Conservation (phyloP, 352 stramenopile genomes). For the Globisporangium megalacanthum region DNA sequence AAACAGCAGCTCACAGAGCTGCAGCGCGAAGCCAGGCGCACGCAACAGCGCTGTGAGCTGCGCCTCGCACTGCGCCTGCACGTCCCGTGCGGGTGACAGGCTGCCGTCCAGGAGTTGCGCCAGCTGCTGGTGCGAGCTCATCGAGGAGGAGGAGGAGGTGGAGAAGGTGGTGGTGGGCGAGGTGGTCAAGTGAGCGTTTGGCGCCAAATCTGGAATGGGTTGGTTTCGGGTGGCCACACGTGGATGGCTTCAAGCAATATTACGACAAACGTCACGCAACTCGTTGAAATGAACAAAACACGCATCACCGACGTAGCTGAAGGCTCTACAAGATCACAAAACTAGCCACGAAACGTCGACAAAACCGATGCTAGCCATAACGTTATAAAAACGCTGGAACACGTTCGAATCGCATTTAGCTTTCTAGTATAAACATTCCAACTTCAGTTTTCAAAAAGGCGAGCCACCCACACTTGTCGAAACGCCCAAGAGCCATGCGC, state of each 20-base stretch:
- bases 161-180: not conserved
- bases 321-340: no score
- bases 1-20: slow-evolving; percentile 73
- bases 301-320: no score
- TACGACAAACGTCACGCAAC: no score
- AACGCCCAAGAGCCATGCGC: not conserved
- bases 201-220: not conserved
- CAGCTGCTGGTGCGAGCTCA: slow-evolving; percentile 10
- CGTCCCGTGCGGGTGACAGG: slow-evolving; percentile 33
- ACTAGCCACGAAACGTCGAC: no score
- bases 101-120: slow-evolving; percentile 44
- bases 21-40: slow-evolving; percentile 56
- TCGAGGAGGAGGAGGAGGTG: not conserved
- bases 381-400: no score
- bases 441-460: not conserved
- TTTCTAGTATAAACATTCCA: no score
- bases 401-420: no score
- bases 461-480: not conserved
- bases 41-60: slow-evolving; percentile 57
- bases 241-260: not conserved
- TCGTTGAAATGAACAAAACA: no score
- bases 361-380: no score
- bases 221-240: not conserved
- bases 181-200: not conserved
- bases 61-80: slow-evolving; percentile 56